phyloP scores from a whole-genome alignment of 495 filamentous ascomycete species.

The Sordaria brevicollis region DNA sequence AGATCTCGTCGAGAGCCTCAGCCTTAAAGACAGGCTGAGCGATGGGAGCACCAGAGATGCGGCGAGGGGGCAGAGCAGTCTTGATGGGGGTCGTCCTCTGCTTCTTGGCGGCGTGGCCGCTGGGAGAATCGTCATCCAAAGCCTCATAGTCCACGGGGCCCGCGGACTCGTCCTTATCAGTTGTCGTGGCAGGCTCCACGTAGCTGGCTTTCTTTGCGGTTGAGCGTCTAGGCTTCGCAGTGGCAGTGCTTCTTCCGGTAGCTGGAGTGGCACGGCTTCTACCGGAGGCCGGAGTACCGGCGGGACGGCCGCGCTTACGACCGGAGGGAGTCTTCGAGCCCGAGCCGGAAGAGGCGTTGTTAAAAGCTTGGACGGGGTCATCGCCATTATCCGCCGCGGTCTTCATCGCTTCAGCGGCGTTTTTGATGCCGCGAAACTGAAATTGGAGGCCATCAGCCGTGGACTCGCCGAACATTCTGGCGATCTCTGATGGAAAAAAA shows the following conservation, averaged over 20 bases:
- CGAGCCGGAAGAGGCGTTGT: neutral
- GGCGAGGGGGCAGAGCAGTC: neutral
- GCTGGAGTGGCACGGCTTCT: neutral
- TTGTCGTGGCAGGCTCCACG: conserved; percentile 4
- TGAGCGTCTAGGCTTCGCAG: neutral
- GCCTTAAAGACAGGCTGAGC: neutral
- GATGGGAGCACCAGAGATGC: neutral
- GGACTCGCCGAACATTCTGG: conserved; percentile 32
- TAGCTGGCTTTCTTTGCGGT: conserved; percentile 9
- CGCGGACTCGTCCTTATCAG: neutral
- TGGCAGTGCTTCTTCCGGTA: conserved; percentile 2
- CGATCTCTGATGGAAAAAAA: conserved; percentile 24
- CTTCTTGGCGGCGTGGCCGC: conserved; percentile 11
- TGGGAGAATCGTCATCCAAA: conserved; percentile 16
- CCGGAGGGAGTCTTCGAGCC: neutral
- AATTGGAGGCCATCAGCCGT: conserved; percentile 34
- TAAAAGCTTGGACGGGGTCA: conserved; percentile 17
- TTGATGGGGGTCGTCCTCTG: neutral
- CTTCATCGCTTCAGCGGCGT: conserved; percentile 24
- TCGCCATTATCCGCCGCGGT: conserved; percentile 19
- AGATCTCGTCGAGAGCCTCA: neutral
- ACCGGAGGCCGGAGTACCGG: neutral
- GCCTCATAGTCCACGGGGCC: conserved; percentile 5
- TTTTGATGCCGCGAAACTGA: conserved; percentile 37
- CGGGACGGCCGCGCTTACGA: neutral